Evolutionary conservation across 2,329 filamentous ascomycete species (phyloP).

Genomic region (Colletotrichum tanaceti): DNA sequence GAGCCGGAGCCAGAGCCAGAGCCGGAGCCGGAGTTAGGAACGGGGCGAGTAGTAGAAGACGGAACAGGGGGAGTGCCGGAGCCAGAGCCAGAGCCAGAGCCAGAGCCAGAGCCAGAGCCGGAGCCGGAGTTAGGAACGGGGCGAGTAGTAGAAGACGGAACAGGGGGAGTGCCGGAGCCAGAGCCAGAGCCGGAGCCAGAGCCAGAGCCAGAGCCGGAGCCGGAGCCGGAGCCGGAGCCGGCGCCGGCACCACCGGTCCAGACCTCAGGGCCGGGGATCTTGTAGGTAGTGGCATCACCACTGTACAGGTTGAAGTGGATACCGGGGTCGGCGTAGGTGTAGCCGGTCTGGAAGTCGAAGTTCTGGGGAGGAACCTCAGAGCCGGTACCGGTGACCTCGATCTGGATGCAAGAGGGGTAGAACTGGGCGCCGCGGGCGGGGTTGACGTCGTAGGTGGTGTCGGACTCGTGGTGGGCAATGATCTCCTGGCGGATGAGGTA

Average conservation of each 20-base stretch:
- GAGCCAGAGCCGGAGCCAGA: conserved; percentile 38
- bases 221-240: conserved; percentile 35
- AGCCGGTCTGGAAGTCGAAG: conserved; percentile 64
- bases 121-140: too few species aligned
- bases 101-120: too few species aligned
- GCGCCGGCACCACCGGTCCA: conserved; percentile 45
- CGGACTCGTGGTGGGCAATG: conserved; percentile 63
- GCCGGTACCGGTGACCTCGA: conserved; percentile 67
- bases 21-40: too few species aligned
- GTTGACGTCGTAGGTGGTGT: conserved; percentile 47
- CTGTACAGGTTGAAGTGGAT: conserved; percentile 70
- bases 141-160: conserved; percentile 19
- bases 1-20: too few species aligned
- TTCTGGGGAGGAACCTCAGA: conserved; percentile 56
- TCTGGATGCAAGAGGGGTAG: conserved; percentile 70
- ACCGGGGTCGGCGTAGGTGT: conserved; percentile 67
- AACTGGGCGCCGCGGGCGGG: conserved; percentile 61
- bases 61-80: too few species aligned
- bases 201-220: conserved; percentile 34
- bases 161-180: conserved; percentile 18
- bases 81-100: too few species aligned
- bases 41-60: too few species aligned
- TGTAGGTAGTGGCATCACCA: conserved; percentile 45
- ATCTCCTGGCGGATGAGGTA: conserved; percentile 68
- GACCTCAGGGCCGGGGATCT: conserved; percentile 51